Base-by-base conservation (phyloP, 768 basidiomycete species). In the Vararia minispora region DNA sequence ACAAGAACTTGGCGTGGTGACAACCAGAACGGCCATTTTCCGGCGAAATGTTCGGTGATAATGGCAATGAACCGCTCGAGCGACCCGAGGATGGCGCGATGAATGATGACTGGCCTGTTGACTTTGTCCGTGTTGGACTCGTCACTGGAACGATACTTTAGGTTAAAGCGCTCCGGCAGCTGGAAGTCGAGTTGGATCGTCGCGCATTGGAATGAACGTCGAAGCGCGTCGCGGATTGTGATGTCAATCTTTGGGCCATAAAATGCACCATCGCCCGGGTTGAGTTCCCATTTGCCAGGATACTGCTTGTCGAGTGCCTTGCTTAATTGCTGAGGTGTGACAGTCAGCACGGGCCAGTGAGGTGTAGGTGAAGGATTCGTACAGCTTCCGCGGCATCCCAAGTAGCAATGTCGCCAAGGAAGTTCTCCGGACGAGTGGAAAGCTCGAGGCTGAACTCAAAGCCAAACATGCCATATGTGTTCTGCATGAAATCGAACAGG, bases 231-330 rank as follows among this genome's bases (percentile, higher is more conserved):
- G 18, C 78, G 75, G 56, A 98, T 84, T 43, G 85, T 89, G 64
- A 99, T 94, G 61, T 98, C 95, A 53, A 97, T 94, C 68, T 98
- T 98, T 46, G 95, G 95, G 0, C 95, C 95, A 62, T 99, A 99
- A 73, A 99, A 99, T 8, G 95, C 95, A 35, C 95, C 95, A 52
- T 99, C 95, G 31, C 91, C 94, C 7, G 87, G 86, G 59, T 95
- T 95, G 41, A 92, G 60, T 38, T 79, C 73, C 95, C 95, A 99
- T 48, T 84, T 72, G 33, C 87, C 90, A 0, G 88, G 76, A 49
- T 91, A 83, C 41, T 76, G 72, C 51, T 79, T 80, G 25, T 98
- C 86, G 36, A 99, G 75, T 2, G 88, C 82, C 48, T 70, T 65
- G 37, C 69, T 79, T 37, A 92, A 72, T 83, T 89, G 87, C 85